phyloP scores from a whole-genome alignment of 495 filamentous ascomycete genomes.

The Cetradonia linearis region DNA sequence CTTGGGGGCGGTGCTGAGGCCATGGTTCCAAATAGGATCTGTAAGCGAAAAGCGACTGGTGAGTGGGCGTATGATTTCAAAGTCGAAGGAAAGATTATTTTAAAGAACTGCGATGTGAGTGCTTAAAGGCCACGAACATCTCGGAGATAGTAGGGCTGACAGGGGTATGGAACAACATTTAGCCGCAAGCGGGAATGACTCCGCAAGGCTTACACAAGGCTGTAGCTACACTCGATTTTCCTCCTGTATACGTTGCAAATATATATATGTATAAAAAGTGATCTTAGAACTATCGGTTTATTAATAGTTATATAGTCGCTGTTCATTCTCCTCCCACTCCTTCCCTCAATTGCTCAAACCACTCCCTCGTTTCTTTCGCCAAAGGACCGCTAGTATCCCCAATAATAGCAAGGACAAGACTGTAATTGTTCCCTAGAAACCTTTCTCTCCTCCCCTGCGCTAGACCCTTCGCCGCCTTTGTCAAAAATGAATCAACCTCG shows the following conservation, averaged over 20 bases:
- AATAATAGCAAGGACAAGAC: conserved; percentile 81
- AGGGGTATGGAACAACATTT: neutral
- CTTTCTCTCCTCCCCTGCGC: conserved; percentile 72
- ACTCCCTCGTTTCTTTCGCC: conserved; percentile 20
- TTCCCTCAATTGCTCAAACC: conserved; percentile 23
- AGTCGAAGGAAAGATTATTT: neutral
- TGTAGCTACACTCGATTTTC: neutral
- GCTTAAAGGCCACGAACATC: conserved; percentile 10
- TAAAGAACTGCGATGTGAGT: neutral
- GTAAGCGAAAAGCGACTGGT: conserved; percentile 23
- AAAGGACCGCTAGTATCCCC: conserved; percentile 23
- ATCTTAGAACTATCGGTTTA: neutral
- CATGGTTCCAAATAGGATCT: conserved; percentile 31
- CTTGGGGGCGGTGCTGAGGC: conserved; percentile 36
- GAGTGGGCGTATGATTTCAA: neutral
- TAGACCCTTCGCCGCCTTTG: conserved; percentile 54
- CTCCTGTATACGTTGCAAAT: no score
- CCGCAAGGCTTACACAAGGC: neutral
- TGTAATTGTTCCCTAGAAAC: conserved; percentile 92
- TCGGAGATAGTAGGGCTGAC: conserved; percentile 7
- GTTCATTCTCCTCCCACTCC: conserved; percentile 19
- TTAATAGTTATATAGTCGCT: neutral
- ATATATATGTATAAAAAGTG: no score
- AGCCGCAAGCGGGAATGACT: neutral
- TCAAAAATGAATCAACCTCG: conserved; percentile 70